Percentiles rank a stretch among this genome's conserved stretches.
These are phyloP conservation scores for Trichomonascaceae sp. DNA, from an alignment of 1,139 yeast genomes.

Conservation along the genomic window DNA sequence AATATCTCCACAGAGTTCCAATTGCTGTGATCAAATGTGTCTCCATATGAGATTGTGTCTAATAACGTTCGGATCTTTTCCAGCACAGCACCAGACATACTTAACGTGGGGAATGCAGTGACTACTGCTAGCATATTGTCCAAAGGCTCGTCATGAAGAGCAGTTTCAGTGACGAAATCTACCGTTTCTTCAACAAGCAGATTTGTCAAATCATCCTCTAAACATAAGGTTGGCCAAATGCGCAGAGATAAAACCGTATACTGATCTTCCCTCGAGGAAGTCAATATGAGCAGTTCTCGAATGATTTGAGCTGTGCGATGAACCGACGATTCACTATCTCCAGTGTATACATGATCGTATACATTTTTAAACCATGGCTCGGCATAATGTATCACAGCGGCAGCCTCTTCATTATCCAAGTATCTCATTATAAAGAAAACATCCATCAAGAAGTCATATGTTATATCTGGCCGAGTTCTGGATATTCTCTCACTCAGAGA, in stretches of 20 bases:
- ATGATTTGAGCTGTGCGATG: slow-evolving; percentile 57
- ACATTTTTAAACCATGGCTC: slow-evolving; percentile 79
- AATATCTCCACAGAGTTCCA: slow-evolving; percentile 72
- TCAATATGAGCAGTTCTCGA: slow-evolving; percentile 56
- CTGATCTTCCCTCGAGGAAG: slow-evolving; percentile 39
- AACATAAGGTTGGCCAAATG: slow-evolving; percentile 65
- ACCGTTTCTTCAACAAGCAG: slow-evolving; percentile 61
- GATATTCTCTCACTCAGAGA: slow-evolving; percentile 58
- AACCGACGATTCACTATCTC: slow-evolving; percentile 46
- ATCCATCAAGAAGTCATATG: slow-evolving; percentile 56
- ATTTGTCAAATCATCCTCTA: slow-evolving; percentile 54
- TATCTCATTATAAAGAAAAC: slow-evolving; percentile 53
- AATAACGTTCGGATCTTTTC: slow-evolving; percentile 43
- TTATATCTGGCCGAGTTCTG: slow-evolving; percentile 49
- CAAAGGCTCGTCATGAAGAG: slow-evolving; percentile 52
- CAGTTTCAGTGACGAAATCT: slow-evolving; percentile 67
- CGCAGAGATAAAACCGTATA: slow-evolving; percentile 48
- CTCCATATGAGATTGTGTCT: slow-evolving; percentile 37
- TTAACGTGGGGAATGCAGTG: slow-evolving; percentile 61
- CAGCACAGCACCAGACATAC: slow-evolving; percentile 63
- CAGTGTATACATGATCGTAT: slow-evolving; percentile 46
- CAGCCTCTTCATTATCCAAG: slow-evolving; percentile 32
- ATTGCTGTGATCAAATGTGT: slow-evolving; percentile 43
- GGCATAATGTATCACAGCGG: slow-evolving; percentile 48
- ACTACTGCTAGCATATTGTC: slow-evolving; percentile 47